Base-by-base conservation (phyloP, 345 rosid genomes). In the Capsella bursapastoris region DNA sequence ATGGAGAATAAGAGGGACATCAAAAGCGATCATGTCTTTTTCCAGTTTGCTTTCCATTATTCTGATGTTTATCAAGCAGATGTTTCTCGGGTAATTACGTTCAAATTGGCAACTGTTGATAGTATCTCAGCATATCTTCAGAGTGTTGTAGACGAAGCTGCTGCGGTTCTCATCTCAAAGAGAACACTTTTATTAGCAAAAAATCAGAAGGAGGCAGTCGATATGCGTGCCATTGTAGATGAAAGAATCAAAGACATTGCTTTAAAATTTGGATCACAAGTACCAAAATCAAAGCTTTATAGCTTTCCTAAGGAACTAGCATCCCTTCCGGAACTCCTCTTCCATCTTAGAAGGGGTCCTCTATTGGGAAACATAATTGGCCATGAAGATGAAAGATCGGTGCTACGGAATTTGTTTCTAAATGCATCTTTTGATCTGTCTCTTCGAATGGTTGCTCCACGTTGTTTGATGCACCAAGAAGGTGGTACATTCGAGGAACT, bases 401-500 rank as follows among this genome's bases (percentile, higher is more conserved):
- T 89, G 31, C 79, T 96, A 41, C 84, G 97, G 66, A 90, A 87
- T 82, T 66, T 92, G 85, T 92, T 92, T 85, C 81, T 96, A 41
- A 90, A 90, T 61, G 95, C 97, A 53, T 96, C 97, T 15, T 92
- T 89, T 79, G 97, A 89, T 82, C 90, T 96, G 51, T 90, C 99
- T 3, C 89, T 92, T 35, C 90, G 92, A 53, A 96, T 96, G 99
- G 86, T 96, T 6, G 95, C 94, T 6, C 98, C 99, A 31, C 96
- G 90, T 61, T 88, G 97, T 76, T 80, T 96, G 62, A 90, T 96
- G 98, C 98, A 96, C 77, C 88, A 87, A 59, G 97, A 89, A 87
- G 98, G 97, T 8, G 99, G 98, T 27, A 92, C 94, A 31, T 96
- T 96, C 69, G 99, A 96, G 82, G 99, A 96, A 79, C 63, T 92